Base-by-base conservation (phyloP, 2,329 filamentous ascomycete genomes). In the Colletotrichum sp. region DNA sequence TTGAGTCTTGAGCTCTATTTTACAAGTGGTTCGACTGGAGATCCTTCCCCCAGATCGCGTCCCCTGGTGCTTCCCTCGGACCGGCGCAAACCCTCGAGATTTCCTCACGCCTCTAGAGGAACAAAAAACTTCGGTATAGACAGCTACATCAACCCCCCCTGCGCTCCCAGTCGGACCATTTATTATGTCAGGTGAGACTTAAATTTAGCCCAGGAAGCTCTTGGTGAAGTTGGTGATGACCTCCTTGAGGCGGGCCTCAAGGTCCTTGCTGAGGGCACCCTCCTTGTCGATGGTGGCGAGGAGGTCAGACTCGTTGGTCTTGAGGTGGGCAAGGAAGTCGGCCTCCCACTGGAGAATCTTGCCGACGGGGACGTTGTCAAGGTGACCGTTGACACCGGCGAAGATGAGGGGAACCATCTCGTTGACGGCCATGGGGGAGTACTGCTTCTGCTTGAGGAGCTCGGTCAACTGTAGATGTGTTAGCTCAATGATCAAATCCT, bases 391-490 rank as follows among this genome's bases (percentile, higher is more conserved):
- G 90, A 99, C 95, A 98, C 97, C 97, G 81, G 97, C 96, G 89
- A 92, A 99, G 92, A 99, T 99, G 82, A 99, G 94, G 82, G 97
- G 97, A 91, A 99, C 97, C 96, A 99, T 99, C 92, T 99, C 96
- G 92, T 98, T 97, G 86, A 99, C 96, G 82, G 95, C 95, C 96
- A 98, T 98, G 83, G 97, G 97, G 63, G 92, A 94, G 93, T 99
- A 99, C 91, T 99, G 97, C 93, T 98, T 98, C 93, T 99, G 97
- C 94, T 99, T 99, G 85, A 98, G 94, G 81, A 98, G 95, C 93
- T 99, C 96, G 82, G 96, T 98, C 86, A 96, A 91, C 90, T 92
- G 82, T 80, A 85, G 70, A 80, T 32, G 65, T 65, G 36, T 77
- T 72, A 81, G 21, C 16, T 28, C 39, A 67, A 6, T 39, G 18